Percentiles rank a stretch among this genome's conserved stretches.
Conservation (phyloP, 768 basidiomycete genomes). For the Panellus pusillus region DNA sequence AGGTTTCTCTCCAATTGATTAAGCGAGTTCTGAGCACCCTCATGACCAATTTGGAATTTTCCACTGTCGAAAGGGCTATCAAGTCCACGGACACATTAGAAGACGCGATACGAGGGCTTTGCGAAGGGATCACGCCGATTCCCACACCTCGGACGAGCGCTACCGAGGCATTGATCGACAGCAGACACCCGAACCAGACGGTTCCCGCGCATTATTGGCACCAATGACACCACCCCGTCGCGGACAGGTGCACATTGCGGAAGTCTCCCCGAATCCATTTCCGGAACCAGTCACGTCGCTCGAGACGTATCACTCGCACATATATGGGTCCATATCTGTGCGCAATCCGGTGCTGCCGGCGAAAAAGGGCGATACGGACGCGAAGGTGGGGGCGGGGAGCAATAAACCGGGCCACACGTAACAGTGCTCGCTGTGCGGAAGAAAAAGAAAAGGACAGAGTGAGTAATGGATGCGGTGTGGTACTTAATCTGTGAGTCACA, state of each 20-base stretch:
- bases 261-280: slow-evolving; percentile 66
- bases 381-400: slow-evolving; percentile 4
- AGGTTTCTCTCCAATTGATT: slow-evolving; percentile 65
- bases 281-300: slow-evolving; percentile 62
- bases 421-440: slow-evolving; percentile 62
- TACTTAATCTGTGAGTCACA: slow-evolving; percentile 13
- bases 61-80: slow-evolving; percentile 58
- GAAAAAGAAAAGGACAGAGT: slow-evolving; percentile 45
- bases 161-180: slow-evolving; percentile 29
- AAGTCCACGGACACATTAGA: slow-evolving; percentile 74
- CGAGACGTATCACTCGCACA: slow-evolving; percentile 59
- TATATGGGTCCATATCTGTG: slow-evolving; percentile 59
- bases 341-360: slow-evolving; percentile 42
- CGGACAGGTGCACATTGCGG: slow-evolving; percentile 33
- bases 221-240: slow-evolving; percentile 53
- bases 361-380: slow-evolving; percentile 7
- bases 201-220: slow-evolving; percentile 31
- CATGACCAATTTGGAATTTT: slow-evolving; percentile 77
- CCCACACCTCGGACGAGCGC: slow-evolving; percentile 17
- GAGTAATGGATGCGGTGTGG: slow-evolving; percentile 20
- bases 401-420: slow-evolving; percentile 35
- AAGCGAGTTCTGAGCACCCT: slow-evolving; percentile 71
- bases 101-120: slow-evolving; percentile 65
- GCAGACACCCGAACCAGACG: slow-evolving; percentile 42
- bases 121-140: slow-evolving; percentile 55